phyloP scores from a whole-genome alignment of 2,329 filamentous ascomycete genomes.

The Fusarium sp. region DNA sequence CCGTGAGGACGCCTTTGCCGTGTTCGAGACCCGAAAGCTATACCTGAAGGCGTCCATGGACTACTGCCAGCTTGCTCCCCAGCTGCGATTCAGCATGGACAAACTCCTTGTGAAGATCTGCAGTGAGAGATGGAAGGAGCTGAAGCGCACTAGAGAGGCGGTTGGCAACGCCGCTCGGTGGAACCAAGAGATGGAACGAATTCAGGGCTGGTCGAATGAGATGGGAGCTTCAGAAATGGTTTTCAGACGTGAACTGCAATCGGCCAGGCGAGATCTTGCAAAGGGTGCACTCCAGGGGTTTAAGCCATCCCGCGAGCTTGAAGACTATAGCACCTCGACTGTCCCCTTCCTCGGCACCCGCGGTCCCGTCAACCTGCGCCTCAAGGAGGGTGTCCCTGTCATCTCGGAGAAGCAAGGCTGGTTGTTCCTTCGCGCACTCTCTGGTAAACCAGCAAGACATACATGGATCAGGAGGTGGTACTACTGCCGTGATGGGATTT shows the following conservation, averaged over 20 bases:
- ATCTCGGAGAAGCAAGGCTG: conserved; percentile 89
- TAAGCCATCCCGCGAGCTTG: conserved; percentile 88
- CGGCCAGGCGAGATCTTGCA: conserved; percentile 81
- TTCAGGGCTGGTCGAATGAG: conserved; percentile 90
- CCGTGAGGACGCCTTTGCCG: conserved; percentile 92
- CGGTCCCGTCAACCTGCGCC: conserved; percentile 70
- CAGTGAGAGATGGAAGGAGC: conserved; percentile 86
- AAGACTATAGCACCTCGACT: conserved; percentile 89
- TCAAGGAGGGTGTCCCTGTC: conserved; percentile 57
- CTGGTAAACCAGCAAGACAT: conserved; percentile 89
- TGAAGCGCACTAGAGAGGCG: conserved; percentile 74
- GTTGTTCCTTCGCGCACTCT: conserved; percentile 82
- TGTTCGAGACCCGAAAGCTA: conserved; percentile 88
- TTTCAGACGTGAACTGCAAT: conserved; percentile 81
- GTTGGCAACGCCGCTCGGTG: conserved; percentile 70
- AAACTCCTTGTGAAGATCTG: conserved; percentile 85
- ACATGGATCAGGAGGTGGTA: conserved; percentile 93
- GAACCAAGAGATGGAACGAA: conserved; percentile 84
- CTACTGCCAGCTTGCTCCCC: conserved; percentile 86
- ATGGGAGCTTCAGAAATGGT: conserved; percentile 88
- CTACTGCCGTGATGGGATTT: conserved; percentile 93
- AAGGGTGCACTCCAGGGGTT: conserved; percentile 73
- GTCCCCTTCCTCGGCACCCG: conserved; percentile 83
- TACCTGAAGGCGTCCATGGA: conserved; percentile 95
- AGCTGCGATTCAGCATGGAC: conserved; percentile 83